phyloP scores from a whole-genome alignment of 352 stramenopile species.

The Phytophthora vignae region DNA sequence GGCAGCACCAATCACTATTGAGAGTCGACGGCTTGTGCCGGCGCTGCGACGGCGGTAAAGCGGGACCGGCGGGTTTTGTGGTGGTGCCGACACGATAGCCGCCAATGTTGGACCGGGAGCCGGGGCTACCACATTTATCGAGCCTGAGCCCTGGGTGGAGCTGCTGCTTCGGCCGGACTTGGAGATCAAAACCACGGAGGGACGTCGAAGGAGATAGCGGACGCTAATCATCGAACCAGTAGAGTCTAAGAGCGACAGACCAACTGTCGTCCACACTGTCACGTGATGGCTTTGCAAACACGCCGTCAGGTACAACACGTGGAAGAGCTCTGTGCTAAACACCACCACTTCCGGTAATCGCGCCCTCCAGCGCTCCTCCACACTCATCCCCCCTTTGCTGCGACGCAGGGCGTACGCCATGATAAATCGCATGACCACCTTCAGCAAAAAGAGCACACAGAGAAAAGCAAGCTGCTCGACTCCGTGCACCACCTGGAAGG shows the following conservation, averaged over 20 bases:
- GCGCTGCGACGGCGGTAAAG: neutral
- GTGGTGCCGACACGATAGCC: neutral
- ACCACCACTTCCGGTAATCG: slow-evolving; percentile 30
- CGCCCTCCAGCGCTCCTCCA: slow-evolving; percentile 17
- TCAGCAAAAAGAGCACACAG: slow-evolving; percentile 10
- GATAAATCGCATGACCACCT: slow-evolving; percentile 17
- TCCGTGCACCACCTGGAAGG: slow-evolving; percentile 7
- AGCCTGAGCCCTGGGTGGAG: neutral
- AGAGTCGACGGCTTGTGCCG: neutral
- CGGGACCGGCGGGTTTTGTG: neutral
- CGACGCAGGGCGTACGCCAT: slow-evolving; percentile 20
- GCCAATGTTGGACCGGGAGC: neutral
- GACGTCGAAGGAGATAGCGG: slow-evolving; percentile 2
- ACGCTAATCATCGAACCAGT: slow-evolving; percentile 3
- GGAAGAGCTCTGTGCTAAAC: slow-evolving; percentile 32
- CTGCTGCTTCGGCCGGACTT: neutral
- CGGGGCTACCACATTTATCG: neutral
- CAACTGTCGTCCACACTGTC: slow-evolving; percentile 14
- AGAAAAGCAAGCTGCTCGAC: slow-evolving; percentile 23
- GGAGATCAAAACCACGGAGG: neutral
- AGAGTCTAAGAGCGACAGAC: slow-evolving; percentile 13
- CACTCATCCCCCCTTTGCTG: neutral
- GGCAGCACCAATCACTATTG: neutral
- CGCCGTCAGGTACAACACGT: slow-evolving; percentile 28
- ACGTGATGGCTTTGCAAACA: slow-evolving; percentile 19